Evolutionary conservation across 2,329 filamentous ascomycete genomes (phyloP), one percentile per base, ranked within the genome.

Genomic region (Cercospora canescens): DNA sequence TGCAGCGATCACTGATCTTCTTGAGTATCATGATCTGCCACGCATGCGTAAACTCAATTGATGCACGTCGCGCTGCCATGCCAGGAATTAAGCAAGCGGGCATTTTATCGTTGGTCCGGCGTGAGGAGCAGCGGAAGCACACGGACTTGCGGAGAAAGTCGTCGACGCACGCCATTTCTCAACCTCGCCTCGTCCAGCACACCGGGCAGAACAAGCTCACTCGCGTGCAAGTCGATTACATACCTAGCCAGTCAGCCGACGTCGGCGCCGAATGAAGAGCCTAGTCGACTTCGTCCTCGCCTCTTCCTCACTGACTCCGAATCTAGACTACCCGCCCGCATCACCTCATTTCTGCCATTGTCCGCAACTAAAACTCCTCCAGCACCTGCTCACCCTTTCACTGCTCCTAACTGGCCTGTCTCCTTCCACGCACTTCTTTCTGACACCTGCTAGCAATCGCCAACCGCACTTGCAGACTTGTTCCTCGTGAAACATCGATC

Each of bases 111-210:
- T 16, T 4, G 14, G 6, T 50, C 12, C 45, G 45, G 14, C 16
- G 12, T 37, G 24, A 39, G 30, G 34, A 37, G 55, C 55, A 54
- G 41, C 59, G 59, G 45, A 52, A 54, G 59, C 59, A 60, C 24
- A 24, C 59, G 59, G 59, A 54, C 59, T 18, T 39, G 2, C 58
- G 58, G 28, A 60, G 58, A 35, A 35, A 35, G 8, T 12, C 14
- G 32, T 12, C 9, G 8, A 9, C 32, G 14, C 45, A 26, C 45
- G 9, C 21, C 24, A 28, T 52, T 28, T 52, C 45, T 50, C 24
- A 30, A 16, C 45, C 45, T 26, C 16, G 45, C 24, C 21, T 14
- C 24, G 41, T 45, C 18, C 18, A 21, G 41, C n/a, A n/a, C n/a
- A n/a, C n/a, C n/a, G n/a, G 16, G 41, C 41, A 24, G 9, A n/a